phyloP scores from a whole-genome alignment of 768 basidiomycete genomes.

The Hirschioporus abietinus region DNA sequence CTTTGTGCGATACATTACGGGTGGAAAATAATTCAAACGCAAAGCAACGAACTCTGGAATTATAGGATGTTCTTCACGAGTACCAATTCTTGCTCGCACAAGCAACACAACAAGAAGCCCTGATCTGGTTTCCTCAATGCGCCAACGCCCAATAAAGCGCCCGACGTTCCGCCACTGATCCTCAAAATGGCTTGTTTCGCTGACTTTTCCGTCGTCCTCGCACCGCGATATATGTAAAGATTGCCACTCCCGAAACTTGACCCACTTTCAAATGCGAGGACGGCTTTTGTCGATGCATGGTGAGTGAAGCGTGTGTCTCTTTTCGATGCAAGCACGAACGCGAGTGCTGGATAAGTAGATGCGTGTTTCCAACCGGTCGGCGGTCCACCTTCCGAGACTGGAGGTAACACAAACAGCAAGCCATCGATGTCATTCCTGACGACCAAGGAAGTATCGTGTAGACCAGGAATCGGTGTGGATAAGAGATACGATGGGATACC shows the following conservation, averaged over 20 bases:
- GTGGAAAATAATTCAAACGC: background rate
- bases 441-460: conserved; percentile 41
- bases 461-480: conserved; percentile 67
- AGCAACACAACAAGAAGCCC: conserved; percentile 48
- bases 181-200: conserved; percentile 82
- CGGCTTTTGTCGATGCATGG: conserved; percentile 51
- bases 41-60: conserved; percentile 2
- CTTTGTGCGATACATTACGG: background rate
- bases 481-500: conserved; percentile 47
- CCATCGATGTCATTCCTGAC: conserved; percentile 75
- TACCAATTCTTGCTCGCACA: conserved; percentile 75
- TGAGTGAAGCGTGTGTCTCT: conserved; percentile 84
- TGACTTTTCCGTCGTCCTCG: conserved; percentile 45
- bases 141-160: conserved; percentile 76
- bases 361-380: conserved; percentile 60
- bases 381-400: conserved; percentile 19
- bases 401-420: conserved; percentile 46
- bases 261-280: conserved; percentile 84
- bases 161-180: conserved; percentile 62
- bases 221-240: conserved; percentile 75
- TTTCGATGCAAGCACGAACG: conserved; percentile 93
- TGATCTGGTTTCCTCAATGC: conserved; percentile 29
- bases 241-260: conserved; percentile 66
- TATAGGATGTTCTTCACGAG: conserved; percentile 41
- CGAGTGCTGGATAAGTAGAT: conserved; percentile 82